Base-by-base conservation (phyloP, 495 filamentous ascomycete genomes). In the Durotheca rogersii region DNA sequence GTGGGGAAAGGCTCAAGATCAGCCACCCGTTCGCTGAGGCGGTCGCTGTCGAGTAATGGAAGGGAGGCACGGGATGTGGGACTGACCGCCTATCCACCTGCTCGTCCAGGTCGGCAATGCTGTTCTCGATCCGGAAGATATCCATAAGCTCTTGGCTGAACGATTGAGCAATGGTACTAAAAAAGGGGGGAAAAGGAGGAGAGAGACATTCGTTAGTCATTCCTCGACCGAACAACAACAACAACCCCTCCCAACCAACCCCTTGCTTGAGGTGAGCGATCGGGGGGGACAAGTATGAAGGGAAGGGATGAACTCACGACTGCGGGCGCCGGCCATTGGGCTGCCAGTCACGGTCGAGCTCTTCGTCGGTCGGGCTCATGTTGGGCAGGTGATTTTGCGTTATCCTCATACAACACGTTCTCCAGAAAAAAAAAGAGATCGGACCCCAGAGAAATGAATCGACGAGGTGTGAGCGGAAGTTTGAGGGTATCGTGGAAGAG, bases 121-220 rank as follows among this genome's bases (percentile, higher is more conserved):
- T 82, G 61, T 84, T 87, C 56, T 95, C 86, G 58, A 93, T 83
- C 56, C 84, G 79, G 68, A 97, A 97, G 52, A 90, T 84, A 67
- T 90, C 87, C 71, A 94, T 87, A 43, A 97, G 78, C 62, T 88
- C 87, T 17, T 84, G 73, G 21, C 89, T 89, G 75, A 97, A 96
- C 46, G 83, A 86, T 46, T 85, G 84, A 17, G 90, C 91, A 67
- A 95, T 83, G 45, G 88, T 92, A 48, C 91, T 96, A 71, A 21
- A 56, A n/a, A n/a, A n/a, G n/a, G 27, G 38, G 51, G 41, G 58
- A 30, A 47, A 46, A 52, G 9, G 3, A 18, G 45, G 31, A 15
- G 36, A 1, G n/a, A 27, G 20, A 5, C 6, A 30, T 40, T n/a
- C n/a, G 15, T 48, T 27, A 55, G 47, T 41, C 14, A 1, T 23